Evolutionary conservation across 2,329 filamentous ascomycete genomes (phyloP), one percentile per base, ranked within the genome.

Genomic region (Fulvia fulva): DNA sequence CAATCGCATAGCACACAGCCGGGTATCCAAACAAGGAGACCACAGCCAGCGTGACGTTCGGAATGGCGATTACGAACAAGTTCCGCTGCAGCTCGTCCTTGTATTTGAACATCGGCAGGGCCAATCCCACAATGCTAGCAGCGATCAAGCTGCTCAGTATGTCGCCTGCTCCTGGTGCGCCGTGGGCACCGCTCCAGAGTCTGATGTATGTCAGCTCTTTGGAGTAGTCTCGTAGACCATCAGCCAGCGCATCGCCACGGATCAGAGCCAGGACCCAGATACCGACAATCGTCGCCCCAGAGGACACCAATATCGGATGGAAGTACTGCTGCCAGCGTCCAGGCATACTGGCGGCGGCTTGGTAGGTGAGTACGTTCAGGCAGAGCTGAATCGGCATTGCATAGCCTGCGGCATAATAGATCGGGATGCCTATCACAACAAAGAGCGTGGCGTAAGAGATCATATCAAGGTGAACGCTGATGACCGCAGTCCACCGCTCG

Each of bases 61-160:
- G 83, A 1, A 81, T 68, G 4, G 82, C 72, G 56, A 86, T 84
- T 43, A 79, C 76, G 43, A 78, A 64, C 64, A 84, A 82, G 54
- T 67, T 58, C 34, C 51, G 56, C 22, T 74, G 74, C 14, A 86
- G 76, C 71, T 86, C 82, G 41, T 78, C 75, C 2, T 83, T 79
- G 71, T 85, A 85, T 56, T 81, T 79, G 68, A 81, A 85, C 81
- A 86, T 86, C 0, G 83, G 83, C 19, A 86, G 71, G 1, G 83
- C 83, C 2, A 86, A 77, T 1, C 81, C 77, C 0, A 86, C 80
- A 62, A 86, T 86, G 60, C 77, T 78, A 6, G 81, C 82, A 65
- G 86, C 83, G 1, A 86, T 76, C 5, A 81, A 69, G 44, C 78
- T 81, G 61, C 76, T 72, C 59, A 86, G 79, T 22, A 86, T 66